Percentiles rank a stretch among this genome's conserved stretches.
These are phyloP conservation scores for Leishmania tarentolae DNA, from an alignment of 208 protist species.

Conservation along the genomic window DNA sequence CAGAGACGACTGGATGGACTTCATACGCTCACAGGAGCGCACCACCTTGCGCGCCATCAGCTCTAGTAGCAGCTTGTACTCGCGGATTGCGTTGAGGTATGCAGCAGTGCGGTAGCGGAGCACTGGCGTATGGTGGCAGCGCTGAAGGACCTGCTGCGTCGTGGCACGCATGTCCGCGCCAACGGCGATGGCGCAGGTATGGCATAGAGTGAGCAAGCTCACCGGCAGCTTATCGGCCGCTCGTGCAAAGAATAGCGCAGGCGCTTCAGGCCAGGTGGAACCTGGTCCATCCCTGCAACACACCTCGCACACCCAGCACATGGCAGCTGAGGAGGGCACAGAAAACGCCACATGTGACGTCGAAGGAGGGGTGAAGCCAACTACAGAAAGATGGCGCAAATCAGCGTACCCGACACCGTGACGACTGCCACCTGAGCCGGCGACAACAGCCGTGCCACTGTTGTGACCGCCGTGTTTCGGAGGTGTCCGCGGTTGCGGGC, in stretches of 20 bases:
- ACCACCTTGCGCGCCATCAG: conserved; percentile 37
- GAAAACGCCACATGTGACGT: neutral
- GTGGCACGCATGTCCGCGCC: conserved; percentile 15
- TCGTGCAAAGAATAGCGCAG: conserved; percentile 30
- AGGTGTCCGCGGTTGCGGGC: conserved; percentile 21
- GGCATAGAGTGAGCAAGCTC: conserved; percentile 44
- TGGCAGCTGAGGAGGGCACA: neutral
- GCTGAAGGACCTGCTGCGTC: conserved; percentile 33
- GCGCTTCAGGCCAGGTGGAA: conserved; percentile 28
- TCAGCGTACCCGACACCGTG: conserved; percentile 4
- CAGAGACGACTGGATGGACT: conserved; percentile 9
- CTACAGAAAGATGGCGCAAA: neutral
- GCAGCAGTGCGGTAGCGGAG: conserved; percentile 29
- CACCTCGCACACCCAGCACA: conserved; percentile 62
- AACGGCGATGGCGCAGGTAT: conserved; percentile 39
- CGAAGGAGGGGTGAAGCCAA: neutral
- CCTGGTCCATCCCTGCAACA: conserved; percentile 29
- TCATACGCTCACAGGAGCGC: conserved; percentile 26
- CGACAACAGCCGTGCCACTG: neutral
- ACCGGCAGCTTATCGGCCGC: neutral
- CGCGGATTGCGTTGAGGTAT: conserved; percentile 51
- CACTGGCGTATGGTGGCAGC: conserved; percentile 37
- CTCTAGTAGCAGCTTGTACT: conserved; percentile 56
- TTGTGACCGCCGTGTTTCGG: neutral
- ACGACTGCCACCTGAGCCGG: neutral